Base-by-base conservation (phyloP, 495 filamentous ascomycete genomes). In the Glarea lozoyensis region DNA sequence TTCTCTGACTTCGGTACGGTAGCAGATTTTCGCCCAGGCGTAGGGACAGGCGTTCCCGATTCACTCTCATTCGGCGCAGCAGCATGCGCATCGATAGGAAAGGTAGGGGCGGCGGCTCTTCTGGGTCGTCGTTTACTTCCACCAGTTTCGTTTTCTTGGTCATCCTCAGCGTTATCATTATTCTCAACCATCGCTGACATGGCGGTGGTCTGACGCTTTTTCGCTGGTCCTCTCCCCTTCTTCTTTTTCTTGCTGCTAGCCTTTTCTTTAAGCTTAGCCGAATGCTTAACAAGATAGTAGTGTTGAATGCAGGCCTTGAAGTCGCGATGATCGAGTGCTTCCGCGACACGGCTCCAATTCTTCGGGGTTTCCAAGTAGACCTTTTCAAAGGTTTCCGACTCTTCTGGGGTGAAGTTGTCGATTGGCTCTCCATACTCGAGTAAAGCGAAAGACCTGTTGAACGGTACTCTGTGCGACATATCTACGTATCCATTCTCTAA, bases 221-320 rank as follows among this genome's bases (percentile, higher is more conserved):
- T 19, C 3, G 33, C 30, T 11, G 32, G 19, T 32, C 58, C 63
- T 19, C 70, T 67, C 53, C 66, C 75, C 43, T 72, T 77, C 27
- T 78, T 69, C 42, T 74, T 77, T 37, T 75, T 81, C 61, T 79
- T 76, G 45, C 79, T 81, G 62, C 78, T 89, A 20, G 85, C 65
- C 57, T 84, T 85, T 25, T 85, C 82, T 61, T 94, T 93, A 54
- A 95, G 90, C 44, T 86, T 87, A 18, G 79, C 78, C 44, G 79
- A 74, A 54, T 84, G 79, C 61, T 98, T 98, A 43, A 84, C 94
- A 48, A 88, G 75, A 60, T 98, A 98, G 60, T 98, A 97, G 60
- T 97, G 93, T 50, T 87, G 72, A 50, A 98, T 96, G 57, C 86
- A 93, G 37, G 88, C 79, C 50, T 84, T 78, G 62, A 83, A 92